These are phyloP conservation scores for Suillus occidentalis DNA, from an alignment of 768 basidiomycete species.

Conservation along the genomic window DNA sequence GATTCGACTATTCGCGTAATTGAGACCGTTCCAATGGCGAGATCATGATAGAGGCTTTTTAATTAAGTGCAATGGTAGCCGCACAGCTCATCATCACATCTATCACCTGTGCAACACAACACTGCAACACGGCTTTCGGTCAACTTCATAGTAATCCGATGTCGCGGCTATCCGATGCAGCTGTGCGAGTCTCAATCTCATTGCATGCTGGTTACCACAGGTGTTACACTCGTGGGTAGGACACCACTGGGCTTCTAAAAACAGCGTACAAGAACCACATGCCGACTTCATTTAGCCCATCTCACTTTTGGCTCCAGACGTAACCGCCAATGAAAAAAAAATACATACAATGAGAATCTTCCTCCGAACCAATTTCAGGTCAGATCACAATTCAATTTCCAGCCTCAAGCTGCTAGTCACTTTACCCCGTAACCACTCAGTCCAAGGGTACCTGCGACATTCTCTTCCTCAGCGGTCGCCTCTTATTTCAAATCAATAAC, in stretches of 20 bases:
- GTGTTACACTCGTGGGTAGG: slow-evolving; percentile 5
- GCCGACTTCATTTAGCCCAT: slow-evolving; percentile 8
- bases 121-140: neutral
- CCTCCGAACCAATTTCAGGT: neutral
- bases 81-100: neutral
- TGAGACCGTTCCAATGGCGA: neutral
- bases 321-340: slow-evolving; percentile 3
- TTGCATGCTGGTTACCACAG: neutral
- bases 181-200: neutral
- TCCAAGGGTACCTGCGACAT: slow-evolving; percentile 1
- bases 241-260: slow-evolving; percentile 3
- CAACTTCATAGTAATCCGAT: neutral
- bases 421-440: slow-evolving; percentile 4
- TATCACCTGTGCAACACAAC: neutral
- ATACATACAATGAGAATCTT: neutral
- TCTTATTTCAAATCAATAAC: slow-evolving; percentile 3
- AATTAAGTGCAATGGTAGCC: neutral
- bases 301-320: slow-evolving; percentile 9
- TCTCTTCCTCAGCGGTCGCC: slow-evolving; percentile 10
- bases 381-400: neutral
- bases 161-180: slow-evolving; percentile 1
- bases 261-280: neutral
- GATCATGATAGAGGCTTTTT: neutral
- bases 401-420: neutral
- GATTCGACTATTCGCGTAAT: neutral